phyloP scores from a whole-genome alignment of 2,329 filamentous ascomycete species.

The Colletotrichum aenigma region DNA sequence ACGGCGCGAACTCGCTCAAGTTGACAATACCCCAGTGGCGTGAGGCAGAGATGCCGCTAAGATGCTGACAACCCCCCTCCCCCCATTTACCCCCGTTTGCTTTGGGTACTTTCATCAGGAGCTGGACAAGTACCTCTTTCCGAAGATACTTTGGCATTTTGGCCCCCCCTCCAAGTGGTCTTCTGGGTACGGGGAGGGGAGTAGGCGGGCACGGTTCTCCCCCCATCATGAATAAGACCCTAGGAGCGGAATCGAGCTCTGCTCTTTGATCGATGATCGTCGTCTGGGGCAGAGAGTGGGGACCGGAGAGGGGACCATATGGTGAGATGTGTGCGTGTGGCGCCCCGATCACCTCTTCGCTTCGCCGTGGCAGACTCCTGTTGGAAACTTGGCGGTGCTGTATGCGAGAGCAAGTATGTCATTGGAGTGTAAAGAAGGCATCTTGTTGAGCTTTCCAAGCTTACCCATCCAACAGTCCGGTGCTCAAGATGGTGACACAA shows the following conservation, averaged over 20 bases:
- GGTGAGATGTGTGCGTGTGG: neutral
- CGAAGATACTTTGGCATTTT: neutral
- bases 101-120: neutral
- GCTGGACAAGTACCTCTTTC: neutral
- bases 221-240: neutral
- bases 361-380: neutral
- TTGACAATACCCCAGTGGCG: neutral
- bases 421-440: neutral
- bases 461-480: neutral
- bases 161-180: neutral
- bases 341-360: neutral
- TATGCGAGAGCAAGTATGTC: neutral
- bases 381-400: neutral
- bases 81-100: neutral
- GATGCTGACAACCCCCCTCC: neutral
- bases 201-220: neutral
- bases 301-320: neutral
- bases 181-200: conserved; percentile 12
- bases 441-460: neutral
- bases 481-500: neutral
- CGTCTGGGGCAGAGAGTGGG: neutral
- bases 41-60: neutral
- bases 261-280: neutral
- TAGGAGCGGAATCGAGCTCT: neutral
- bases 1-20: neutral